These are phyloP conservation scores for Strobilomyces confusus DNA, from an alignment of 768 basidiomycete genomes.

Conservation along the genomic window DNA sequence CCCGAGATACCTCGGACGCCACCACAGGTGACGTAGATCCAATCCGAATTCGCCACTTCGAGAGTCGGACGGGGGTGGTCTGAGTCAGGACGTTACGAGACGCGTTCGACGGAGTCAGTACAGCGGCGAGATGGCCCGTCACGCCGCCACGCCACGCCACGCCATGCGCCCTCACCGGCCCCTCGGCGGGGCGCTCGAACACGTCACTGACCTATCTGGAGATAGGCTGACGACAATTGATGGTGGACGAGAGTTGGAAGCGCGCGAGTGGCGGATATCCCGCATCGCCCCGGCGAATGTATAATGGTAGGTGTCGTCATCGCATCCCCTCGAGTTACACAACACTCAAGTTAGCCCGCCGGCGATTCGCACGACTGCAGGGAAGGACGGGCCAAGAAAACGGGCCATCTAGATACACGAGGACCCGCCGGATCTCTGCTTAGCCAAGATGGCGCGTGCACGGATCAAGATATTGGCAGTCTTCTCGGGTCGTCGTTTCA, in stretches of 20 bases:
- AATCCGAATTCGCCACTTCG: neutral
- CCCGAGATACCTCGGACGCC: neutral
- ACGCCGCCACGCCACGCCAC: neutral
- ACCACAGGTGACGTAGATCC: neutral
- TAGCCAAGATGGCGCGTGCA: too few relatives aligned
- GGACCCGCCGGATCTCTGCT: too few relatives aligned
- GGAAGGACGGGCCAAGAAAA: too few relatives aligned
- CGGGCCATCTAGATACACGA: too few relatives aligned
- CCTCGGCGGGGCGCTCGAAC: neutral
- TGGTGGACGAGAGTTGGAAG: neutral
- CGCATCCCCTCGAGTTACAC: too few relatives aligned
- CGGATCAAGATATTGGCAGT: too few relatives aligned
- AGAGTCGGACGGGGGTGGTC: neutral
- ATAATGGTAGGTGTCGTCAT: neutral
- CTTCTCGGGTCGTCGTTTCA: too few relatives aligned
- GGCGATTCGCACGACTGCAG: too few relatives aligned
- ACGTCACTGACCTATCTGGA: neutral
- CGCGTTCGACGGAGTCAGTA: neutral
- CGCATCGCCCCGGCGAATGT: neutral
- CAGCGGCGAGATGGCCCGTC: too few relatives aligned
- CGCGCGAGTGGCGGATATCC: neutral
- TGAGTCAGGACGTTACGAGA: neutral
- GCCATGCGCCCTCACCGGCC: neutral
- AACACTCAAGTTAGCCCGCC: too few relatives aligned
- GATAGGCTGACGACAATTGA: neutral